Evolutionary conservation across 2,329 filamentous ascomycete genomes (phyloP).

Genomic region (Ascocoryne sarcoides): DNA sequence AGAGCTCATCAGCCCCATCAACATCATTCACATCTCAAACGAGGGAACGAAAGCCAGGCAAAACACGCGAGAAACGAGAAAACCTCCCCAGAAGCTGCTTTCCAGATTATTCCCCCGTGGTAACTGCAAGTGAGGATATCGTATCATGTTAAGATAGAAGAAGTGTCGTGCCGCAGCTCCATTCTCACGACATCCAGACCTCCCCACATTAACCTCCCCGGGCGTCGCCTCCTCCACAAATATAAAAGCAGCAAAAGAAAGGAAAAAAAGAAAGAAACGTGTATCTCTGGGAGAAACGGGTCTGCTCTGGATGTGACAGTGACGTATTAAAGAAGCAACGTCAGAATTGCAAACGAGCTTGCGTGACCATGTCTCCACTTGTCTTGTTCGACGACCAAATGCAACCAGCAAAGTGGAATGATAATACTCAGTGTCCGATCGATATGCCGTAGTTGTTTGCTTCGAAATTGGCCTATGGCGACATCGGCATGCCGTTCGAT

Average conservation of each 20-base stretch:
- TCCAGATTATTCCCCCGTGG: slow-evolving; percentile 17
- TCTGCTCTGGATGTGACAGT: slow-evolving; percentile 23
- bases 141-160: slow-evolving; percentile 3
- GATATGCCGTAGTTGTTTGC: slow-evolving; percentile 14
- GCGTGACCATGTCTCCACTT: slow-evolving; percentile 22
- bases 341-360: slow-evolving; percentile 24
- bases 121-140: slow-evolving; percentile 8
- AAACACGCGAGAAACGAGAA: slow-evolving; percentile 17
- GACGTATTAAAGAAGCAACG: slow-evolving; percentile 11
- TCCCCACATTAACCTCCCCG: slow-evolving; percentile 17
- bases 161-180: slow-evolving; percentile 10
- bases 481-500: slow-evolving; percentile 31
- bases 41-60: slow-evolving; percentile 10
- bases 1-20: slow-evolving; percentile 1
- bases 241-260: slow-evolving; percentile 15
- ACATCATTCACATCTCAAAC: slow-evolving; percentile 7
- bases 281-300: slow-evolving; percentile 18
- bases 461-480: slow-evolving; percentile 23
- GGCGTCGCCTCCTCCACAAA: slow-evolving; percentile 19
- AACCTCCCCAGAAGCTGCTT: slow-evolving; percentile 28
- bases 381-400: slow-evolving; percentile 19
- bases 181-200: slow-evolving; percentile 1
- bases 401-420: slow-evolving; percentile 17
- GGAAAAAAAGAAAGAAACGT: slow-evolving; percentile 19
- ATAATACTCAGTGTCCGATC: slow-evolving; percentile 12